Evolutionary conservation across 208 protist genomes (phyloP), one percentile per base, ranked within the genome.

Genomic region (Leishmania guyanensis): DNA sequence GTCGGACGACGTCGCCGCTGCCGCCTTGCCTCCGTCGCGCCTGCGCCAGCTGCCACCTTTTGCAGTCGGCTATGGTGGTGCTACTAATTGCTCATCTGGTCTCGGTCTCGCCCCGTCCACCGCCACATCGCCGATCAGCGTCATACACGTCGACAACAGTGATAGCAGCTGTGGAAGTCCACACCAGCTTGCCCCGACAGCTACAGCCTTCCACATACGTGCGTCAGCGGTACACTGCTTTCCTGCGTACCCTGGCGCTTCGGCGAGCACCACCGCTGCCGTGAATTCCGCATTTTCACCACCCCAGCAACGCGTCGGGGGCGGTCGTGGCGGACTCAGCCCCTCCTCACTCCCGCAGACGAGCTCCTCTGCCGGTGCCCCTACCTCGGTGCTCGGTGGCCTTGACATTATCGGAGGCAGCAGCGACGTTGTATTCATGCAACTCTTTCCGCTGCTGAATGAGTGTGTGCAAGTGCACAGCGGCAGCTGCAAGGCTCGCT

Each of bases 91-190:
- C 6, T 43, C 33, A 8, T 20, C 74, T 46, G 56, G 29, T 12
- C 16, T 62, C 29, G 74, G 16, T 36, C 20, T 20, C 20, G 20
- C 71, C 65, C 56, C 39, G 33, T n/a, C n/a, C 76, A 65, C n/a
- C 54, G 36, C 77, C 20, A 81, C 81, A 56, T 75, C 71, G 22
- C 77, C 81, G 17, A 81, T 81, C 77, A 80, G 71, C 62, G 75
- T 85, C n/a, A 75, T 53, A 3, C 69, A 64, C 20, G 26, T 65
- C 29, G 71, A 85, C 46, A 62, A 81, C 76, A 77, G 53, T 39
- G 77, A 75, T 36, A 78, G 71, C 77, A 80, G 77, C 81, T 53
- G 36, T 58, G 81, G 81, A 39, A 81, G 81, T 43, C 81, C 81
- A 51, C 81, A 78, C 69, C 81, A 68, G 60, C 51, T 48, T 36